Conservation (phyloP, 1,284 basidiomycete genomes). For the Pyrrhoderma noxium region DNA sequence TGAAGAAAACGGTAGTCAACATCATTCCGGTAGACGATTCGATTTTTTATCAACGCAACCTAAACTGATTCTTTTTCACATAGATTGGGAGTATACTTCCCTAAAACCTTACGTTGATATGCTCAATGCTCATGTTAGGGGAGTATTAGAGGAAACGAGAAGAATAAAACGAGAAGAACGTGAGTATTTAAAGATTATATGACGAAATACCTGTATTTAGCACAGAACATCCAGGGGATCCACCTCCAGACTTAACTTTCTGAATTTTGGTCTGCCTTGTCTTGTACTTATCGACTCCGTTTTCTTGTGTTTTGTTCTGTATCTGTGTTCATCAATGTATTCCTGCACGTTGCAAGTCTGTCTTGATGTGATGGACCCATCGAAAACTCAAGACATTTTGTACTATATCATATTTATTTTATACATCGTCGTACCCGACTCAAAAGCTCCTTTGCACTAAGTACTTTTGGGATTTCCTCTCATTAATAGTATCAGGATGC, state of each 20-base stretch:
- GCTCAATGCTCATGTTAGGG: slow-evolving; percentile 67
- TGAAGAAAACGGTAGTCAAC: slow-evolving; percentile 26
- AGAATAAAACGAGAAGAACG: slow-evolving; percentile 43
- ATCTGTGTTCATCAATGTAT: no score
- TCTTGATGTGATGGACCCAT: no score
- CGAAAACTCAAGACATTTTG: no score
- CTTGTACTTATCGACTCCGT: background rate
- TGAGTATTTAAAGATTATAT: slow-evolving; percentile 18
- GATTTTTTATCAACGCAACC: slow-evolving; percentile 2
- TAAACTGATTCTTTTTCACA: background rate
- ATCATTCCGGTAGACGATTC: slow-evolving; percentile 40
- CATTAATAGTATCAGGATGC: no score
- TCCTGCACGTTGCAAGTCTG: no score
- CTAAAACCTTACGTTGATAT: slow-evolving; percentile 88
- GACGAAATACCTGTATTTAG: background rate
- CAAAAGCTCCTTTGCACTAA: no score
- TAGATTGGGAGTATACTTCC: slow-evolving; percentile 68
- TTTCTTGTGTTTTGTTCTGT: background rate
- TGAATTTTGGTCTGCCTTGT: background rate
- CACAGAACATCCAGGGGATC: background rate
- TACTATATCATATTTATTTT: no score
- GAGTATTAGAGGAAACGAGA: slow-evolving; percentile 52
- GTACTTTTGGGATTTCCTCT: no score
- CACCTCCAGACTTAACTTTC: slow-evolving; percentile 3
- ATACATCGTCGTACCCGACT: no score